Conservation (phyloP, 2,329 filamentous ascomycete genomes). For the Nothophaeocryptopus gaeumannii region DNA sequence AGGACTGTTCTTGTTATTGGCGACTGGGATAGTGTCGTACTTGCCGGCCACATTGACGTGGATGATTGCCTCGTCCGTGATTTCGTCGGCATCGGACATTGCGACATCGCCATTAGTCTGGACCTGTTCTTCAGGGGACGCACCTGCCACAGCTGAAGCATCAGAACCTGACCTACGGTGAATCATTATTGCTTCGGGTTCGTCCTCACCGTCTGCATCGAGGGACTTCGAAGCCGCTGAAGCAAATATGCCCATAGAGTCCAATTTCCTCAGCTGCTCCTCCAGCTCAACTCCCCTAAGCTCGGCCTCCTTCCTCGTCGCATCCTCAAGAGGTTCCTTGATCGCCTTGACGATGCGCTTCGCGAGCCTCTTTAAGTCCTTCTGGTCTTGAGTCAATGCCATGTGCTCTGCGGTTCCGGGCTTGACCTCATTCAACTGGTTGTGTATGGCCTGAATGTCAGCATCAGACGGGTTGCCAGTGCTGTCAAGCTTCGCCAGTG, state of each 20-base stretch:
- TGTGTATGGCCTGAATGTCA: slow-evolving; percentile 37
- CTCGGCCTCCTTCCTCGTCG: slow-evolving; percentile 77
- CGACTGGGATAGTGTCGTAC: slow-evolving; percentile 18
- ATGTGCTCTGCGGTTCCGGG: slow-evolving; percentile 40
- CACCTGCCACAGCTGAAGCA: slow-evolving; percentile 43
- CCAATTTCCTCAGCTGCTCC: slow-evolving; percentile 68
- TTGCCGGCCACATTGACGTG: slow-evolving; percentile 23
- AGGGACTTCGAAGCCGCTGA: slow-evolving; percentile 39
- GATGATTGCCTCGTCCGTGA: slow-evolving; percentile 26
- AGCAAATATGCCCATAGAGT: slow-evolving; percentile 61
- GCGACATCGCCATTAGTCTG: slow-evolving; percentile 29
- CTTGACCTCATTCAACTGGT: slow-evolving; percentile 38
- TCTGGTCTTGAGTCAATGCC: slow-evolving; percentile 60
- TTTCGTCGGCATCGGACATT: slow-evolving; percentile 33
- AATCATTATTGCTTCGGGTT: slow-evolving; percentile 24
- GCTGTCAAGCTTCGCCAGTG: slow-evolving; percentile 41
- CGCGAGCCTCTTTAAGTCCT: slow-evolving; percentile 78
- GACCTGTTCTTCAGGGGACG: slow-evolving; percentile 22
- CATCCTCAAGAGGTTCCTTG: slow-evolving; percentile 72
- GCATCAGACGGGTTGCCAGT: slow-evolving; percentile 19
- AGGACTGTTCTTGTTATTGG: slow-evolving; percentile 22
- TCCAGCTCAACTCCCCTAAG: slow-evolving; percentile 69
- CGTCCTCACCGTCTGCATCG: slow-evolving; percentile 52
- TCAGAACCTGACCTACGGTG: slow-evolving; percentile 30
- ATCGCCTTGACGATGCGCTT: slow-evolving; percentile 85